Base-by-base conservation (phyloP, 768 basidiomycete genomes). In the Leucocoprinus sp. region DNA sequence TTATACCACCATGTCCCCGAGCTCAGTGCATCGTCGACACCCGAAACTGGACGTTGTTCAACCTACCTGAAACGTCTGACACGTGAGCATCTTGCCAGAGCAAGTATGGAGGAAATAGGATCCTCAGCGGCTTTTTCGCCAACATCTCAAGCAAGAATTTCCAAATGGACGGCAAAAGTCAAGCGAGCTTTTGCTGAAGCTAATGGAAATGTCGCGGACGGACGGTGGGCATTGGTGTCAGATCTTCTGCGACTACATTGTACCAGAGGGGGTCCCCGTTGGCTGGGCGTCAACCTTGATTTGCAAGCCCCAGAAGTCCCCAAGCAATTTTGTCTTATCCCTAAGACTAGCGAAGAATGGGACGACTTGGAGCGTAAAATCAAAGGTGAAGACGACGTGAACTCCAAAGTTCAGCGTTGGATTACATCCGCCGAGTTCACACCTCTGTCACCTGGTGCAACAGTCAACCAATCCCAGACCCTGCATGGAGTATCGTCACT, bases 61-160 rank as follows among this genome's bases (percentile, higher is more conserved):
- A 29, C 24, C 2, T 48, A 48, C 17, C 24, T 48, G 12, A 48
- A 42, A 14, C 46, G 34, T 15, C 31, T 48, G 1, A 35, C 33
- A 24, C 46, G 46, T 6, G 46, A 48, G 41, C 39, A 48, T 36
- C 46, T 48, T 40, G 46, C 33, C 5, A 24, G 46, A 42, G 46
- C 46, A 6, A 48, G 24, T 23, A 48, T 48, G 46, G 46, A 42
- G 37, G 46, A 48, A 34, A 21, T 41, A 5, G 39, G 28, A 8
- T 22, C 39, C 2, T 26, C 29, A 1, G 19, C 15, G 15, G 4
- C 39, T 17, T 31, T 24, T 14, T 36, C 39, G 14, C 31, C 33
- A 2, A 23, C 19, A 21, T 48, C 38, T 34, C 24, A 36, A n/a
- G 26, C 29, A 22, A 41, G 40, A 21, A 23, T 48, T 34, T 15